Evolutionary conservation across 805 yeast species (phyloP).

Genomic region (Groenewaldozyma salmanticensis): DNA sequence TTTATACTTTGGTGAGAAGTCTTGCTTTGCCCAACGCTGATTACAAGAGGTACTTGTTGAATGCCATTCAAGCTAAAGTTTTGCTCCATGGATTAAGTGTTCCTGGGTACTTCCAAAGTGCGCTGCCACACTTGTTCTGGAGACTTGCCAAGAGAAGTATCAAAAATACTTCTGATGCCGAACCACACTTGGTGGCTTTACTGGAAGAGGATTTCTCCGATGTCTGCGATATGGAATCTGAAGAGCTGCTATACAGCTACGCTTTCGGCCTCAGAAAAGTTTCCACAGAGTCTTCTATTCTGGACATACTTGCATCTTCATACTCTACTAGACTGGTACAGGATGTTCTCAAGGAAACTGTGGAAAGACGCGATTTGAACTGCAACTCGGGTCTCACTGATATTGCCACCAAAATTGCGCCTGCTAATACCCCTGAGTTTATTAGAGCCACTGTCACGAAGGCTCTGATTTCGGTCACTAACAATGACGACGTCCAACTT

Average conservation of each 20-base stretch:
- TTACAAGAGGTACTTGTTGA: slow-evolving; percentile 14
- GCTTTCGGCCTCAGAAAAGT: slow-evolving; percentile 13
- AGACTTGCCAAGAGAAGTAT: slow-evolving; percentile 6
- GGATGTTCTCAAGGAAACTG: slow-evolving; percentile 14
- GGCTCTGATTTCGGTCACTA: slow-evolving; percentile 20
- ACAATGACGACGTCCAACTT: slow-evolving; percentile 8
- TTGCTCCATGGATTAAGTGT: slow-evolving; percentile 14
- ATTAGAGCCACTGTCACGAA: slow-evolving; percentile 23
- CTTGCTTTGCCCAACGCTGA: not conserved
- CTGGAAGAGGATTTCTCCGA: slow-evolving; percentile 14
- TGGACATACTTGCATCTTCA: slow-evolving; percentile 25
- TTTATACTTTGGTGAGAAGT: slow-evolving; percentile 18
- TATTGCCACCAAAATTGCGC: slow-evolving; percentile 19
- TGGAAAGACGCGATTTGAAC: slow-evolving; percentile 6
- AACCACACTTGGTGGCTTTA: not conserved
- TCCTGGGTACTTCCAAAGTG: not conserved
- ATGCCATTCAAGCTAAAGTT: slow-evolving; percentile 25
- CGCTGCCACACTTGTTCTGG: not conserved
- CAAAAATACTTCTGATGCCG: not conserved
- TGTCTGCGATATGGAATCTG: slow-evolving; percentile 20
- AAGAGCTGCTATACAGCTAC: slow-evolving; percentile 15
- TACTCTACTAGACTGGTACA: slow-evolving; percentile 19
- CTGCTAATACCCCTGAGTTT: slow-evolving; percentile 19
- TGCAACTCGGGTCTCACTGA: slow-evolving; percentile 11
- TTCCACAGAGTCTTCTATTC: slow-evolving; percentile 17